Evolutionary conservation across 2,329 filamentous ascomycete species (phyloP).

Genomic region (Cryphonectria naterciae): DNA sequence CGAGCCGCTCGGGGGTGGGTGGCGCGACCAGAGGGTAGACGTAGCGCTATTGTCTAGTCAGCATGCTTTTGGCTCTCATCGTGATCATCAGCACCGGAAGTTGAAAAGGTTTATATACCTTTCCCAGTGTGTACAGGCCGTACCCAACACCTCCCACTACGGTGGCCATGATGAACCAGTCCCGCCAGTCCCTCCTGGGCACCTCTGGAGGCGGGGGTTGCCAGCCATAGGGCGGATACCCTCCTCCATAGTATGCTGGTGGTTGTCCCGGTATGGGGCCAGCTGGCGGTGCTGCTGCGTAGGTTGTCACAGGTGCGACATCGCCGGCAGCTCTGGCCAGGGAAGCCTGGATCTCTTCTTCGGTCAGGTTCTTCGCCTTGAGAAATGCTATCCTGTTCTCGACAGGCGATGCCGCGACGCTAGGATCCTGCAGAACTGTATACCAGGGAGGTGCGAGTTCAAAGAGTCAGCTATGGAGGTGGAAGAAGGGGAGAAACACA

Average conservation of each 20-base stretch:
- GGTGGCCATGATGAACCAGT: constrained; percentile 99
- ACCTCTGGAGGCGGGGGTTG: constrained; percentile 59
- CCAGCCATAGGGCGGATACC: constrained; percentile 57
- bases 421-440: constrained; percentile 92
- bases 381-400: constrained; percentile 93
- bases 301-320: constrained; percentile 45
- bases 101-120: constrained; percentile 55
- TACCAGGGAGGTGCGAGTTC: background rate
- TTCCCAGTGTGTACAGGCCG: constrained; percentile 84
- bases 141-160: constrained; percentile 89
- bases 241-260: constrained; percentile 48
- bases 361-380: constrained; percentile 94
- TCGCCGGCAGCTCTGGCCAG: constrained; percentile 74
- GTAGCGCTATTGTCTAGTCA: constrained; percentile 68
- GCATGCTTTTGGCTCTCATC: background rate
- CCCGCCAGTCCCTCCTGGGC: constrained; percentile 90
- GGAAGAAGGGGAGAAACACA: background rate
- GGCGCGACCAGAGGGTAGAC: constrained; percentile 89
- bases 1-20: constrained; percentile 89
- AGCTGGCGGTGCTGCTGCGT: constrained; percentile 39
- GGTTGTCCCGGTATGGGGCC: constrained; percentile 50
- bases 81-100: no score
- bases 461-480: constrained; percentile 10
- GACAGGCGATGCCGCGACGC: constrained; percentile 83
- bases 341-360: constrained; percentile 89